Conservation (phyloP, 768 basidiomycete genomes). For the Nevesoporus exiguus region DNA sequence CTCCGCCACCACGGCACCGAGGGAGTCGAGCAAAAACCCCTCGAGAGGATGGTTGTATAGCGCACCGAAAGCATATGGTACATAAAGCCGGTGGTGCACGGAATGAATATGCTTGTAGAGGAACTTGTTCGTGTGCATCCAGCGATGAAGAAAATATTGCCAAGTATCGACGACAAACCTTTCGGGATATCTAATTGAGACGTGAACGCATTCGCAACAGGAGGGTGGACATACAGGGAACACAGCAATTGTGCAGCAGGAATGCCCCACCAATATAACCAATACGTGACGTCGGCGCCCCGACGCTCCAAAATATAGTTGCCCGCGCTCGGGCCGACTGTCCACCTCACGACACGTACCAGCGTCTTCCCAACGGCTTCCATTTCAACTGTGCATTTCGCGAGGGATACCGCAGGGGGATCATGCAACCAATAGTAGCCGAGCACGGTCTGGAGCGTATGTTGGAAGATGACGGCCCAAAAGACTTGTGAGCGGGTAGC, state of each 20-base stretch:
- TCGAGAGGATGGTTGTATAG: conserved; percentile 97
- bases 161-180: conserved; percentile 96
- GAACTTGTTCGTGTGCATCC: conserved; percentile 87
- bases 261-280: conserved; percentile 91
- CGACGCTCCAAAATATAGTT: conserved; percentile 34
- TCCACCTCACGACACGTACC: conserved; percentile 34
- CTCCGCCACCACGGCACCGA: conserved; percentile 80
- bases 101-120: conserved; percentile 92
- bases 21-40: conserved; percentile 84
- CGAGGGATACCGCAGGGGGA: conserved; percentile 25
- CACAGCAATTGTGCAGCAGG: conserved; percentile 68
- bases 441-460: conserved; percentile 74
- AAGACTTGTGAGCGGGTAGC: conserved; percentile 72
- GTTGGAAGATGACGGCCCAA: conserved; percentile 81
- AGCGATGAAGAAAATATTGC: conserved; percentile 96
- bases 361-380: conserved; percentile 41
- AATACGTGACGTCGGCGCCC: conserved; percentile 50
- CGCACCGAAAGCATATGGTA: conserved; percentile 95
- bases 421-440: conserved; percentile 67
- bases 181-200: neutral
- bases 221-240: conserved; percentile 69
- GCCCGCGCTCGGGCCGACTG: conserved; percentile 42
- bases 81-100: conserved; percentile 92
- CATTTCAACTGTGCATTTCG: conserved; percentile 42
- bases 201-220: neutral